Percentiles rank a stretch among this genome's conserved stretches.
phyloP scores from a whole-genome alignment of 2,329 filamentous ascomycete species.

The Nigrograna mackinnonii region DNA sequence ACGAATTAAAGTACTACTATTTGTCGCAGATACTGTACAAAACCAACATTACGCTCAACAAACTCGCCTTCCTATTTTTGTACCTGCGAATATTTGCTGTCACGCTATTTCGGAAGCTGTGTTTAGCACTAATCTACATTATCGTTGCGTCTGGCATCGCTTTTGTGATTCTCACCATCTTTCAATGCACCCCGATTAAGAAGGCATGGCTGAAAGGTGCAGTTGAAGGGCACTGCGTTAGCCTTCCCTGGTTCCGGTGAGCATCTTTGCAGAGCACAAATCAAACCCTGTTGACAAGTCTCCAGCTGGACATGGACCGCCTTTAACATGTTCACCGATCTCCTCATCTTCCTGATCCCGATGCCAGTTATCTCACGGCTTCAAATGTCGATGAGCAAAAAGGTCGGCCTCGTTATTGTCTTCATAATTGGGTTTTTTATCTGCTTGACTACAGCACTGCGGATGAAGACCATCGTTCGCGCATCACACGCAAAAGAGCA shows the following conservation, averaged over 20 bases:
- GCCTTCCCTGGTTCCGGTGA: constrained; percentile 2
- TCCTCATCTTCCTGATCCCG: constrained; percentile 8
- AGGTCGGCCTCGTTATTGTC: constrained; percentile 6
- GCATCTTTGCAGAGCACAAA: background rate
- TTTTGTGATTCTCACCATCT: constrained; percentile 11
- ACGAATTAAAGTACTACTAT: constrained; percentile 11
- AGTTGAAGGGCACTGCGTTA: constrained; percentile 5
- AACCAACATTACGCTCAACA: constrained; percentile 13
- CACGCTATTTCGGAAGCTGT: constrained; percentile 8
- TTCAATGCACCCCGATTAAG: constrained; percentile 12
- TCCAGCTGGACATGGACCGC: constrained; percentile 12
- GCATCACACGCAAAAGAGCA: constrained; percentile 6
- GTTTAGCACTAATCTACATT: constrained; percentile 6
- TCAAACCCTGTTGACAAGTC: constrained; percentile 1
- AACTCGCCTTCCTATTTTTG: constrained; percentile 15
- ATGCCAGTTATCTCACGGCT: constrained; percentile 8
- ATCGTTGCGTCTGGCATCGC: constrained; percentile 6
- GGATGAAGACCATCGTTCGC: constrained; percentile 14
- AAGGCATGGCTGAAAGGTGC: constrained; percentile 8
- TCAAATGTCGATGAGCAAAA: constrained; percentile 6
- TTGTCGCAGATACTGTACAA: constrained; percentile 16
- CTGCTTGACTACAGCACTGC: constrained; percentile 12
- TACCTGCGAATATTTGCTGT: constrained; percentile 15
- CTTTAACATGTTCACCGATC: constrained; percentile 9
- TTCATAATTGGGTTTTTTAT: constrained; percentile 12